Percentiles rank a stretch among this genome's conserved stretches.
Evolutionary conservation across 371 early-diverging fungal species (phyloP).

Genomic region (Mucor velutinosus): DNA sequence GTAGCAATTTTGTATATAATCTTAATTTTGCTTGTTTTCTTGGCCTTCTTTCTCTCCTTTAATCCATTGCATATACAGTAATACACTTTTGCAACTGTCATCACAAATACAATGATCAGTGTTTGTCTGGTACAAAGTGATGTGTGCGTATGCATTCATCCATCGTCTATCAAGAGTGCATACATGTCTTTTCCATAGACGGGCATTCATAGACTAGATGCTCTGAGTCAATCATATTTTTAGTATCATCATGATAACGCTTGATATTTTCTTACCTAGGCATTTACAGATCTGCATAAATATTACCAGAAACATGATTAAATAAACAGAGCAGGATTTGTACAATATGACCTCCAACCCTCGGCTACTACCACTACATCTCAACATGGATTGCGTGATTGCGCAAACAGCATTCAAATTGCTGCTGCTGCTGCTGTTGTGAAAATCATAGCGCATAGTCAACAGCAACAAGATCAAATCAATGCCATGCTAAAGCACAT

Average conservation of each 20-base stretch:
- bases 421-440: constrained; percentile 2
- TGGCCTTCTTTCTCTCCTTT: not conserved
- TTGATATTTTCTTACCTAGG: too few species aligned
- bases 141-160: too few species aligned
- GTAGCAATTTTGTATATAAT: not conserved
- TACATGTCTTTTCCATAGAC: too few species aligned
- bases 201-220: too few species aligned
- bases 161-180: too few species aligned
- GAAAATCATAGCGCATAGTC: not conserved
- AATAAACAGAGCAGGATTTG: constrained; percentile 87
- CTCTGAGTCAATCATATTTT: too few species aligned
- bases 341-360: too few species aligned
- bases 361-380: too few species aligned
- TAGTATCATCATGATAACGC: too few species aligned
- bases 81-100: not conserved
- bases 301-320: constrained; percentile 62
- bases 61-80: not conserved
- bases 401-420: constrained; percentile 9
- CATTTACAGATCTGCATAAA: too few species aligned
- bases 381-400: not conserved
- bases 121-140: too few species aligned
- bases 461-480: constrained; percentile 7
- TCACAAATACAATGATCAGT: too few species aligned
- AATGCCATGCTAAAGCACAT: not conserved
- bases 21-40: not conserved